These are phyloP conservation scores for Hydnum rufescens DNA, from an alignment of 768 basidiomycete genomes.

Conservation along the genomic window DNA sequence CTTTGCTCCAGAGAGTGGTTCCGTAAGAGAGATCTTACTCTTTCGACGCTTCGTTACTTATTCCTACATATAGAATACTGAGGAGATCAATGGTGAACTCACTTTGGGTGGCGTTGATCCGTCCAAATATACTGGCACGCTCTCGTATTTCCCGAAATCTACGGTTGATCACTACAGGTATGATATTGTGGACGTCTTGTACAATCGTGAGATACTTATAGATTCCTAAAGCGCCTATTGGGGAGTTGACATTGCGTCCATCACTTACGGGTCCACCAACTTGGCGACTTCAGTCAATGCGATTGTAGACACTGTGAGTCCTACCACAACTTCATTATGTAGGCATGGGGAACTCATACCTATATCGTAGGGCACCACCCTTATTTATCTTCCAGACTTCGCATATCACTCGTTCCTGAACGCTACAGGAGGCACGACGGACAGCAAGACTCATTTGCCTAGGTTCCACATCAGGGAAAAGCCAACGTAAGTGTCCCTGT, in stretches of 20 bases:
- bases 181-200: too few relatives aligned
- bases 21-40: too few relatives aligned
- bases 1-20: not conserved
- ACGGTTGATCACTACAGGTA: not conserved
- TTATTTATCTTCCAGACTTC: not conserved
- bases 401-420: not conserved
- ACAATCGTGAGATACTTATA: too few relatives aligned
- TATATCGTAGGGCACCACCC: not conserved
- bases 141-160: not conserved
- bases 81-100: not conserved
- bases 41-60: too few relatives aligned
- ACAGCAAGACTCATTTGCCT: not conserved
- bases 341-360: too few relatives aligned
- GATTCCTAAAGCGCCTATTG: too few relatives aligned
- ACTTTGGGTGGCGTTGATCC: slow-evolving; percentile 1
- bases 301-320: not conserved
- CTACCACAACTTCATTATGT: too few relatives aligned
- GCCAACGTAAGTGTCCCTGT: too few relatives aligned
- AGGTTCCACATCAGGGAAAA: not conserved
- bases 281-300: not conserved
- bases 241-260: not conserved
- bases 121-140: not conserved
- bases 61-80: too few relatives aligned
- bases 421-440: not conserved
- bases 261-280: not conserved